These are phyloP conservation scores for Solanum medicagineum DNA, from an alignment of 257 asterid species.

Conservation along the genomic window DNA sequence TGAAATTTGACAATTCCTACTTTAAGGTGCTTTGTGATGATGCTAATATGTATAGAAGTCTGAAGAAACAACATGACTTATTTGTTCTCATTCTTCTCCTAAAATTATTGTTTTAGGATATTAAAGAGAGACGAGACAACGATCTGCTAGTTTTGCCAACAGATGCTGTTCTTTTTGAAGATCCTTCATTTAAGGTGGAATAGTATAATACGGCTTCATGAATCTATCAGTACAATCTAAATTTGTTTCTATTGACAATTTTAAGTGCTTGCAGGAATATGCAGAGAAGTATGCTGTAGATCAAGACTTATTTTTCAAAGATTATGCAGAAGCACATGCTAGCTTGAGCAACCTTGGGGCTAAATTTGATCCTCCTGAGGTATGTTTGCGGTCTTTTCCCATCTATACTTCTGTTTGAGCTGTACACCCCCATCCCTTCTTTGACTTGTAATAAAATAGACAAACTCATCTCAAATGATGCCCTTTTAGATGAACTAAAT, in stretches of 20 bases:
- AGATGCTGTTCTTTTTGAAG: slow-evolving; percentile 89
- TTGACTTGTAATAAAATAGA: not conserved
- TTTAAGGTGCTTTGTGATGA: slow-evolving; percentile 48
- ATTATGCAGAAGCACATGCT: slow-evolving; percentile 95
- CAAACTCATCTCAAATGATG: not conserved
- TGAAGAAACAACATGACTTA: not conserved
- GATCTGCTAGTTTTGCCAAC: slow-evolving; percentile 92
- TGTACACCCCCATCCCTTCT: not conserved
- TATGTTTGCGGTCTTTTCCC: slow-evolving; percentile 3
- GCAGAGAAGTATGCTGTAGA: slow-evolving; percentile 91
- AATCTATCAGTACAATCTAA: not conserved
- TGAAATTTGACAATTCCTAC: slow-evolving; percentile 89
- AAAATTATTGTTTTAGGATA: slow-evolving; percentile 41
- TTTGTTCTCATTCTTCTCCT: slow-evolving; percentile 2
- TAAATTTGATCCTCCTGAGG: slow-evolving; percentile 95
- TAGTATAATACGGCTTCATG: not conserved
- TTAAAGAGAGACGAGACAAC: slow-evolving; percentile 68
- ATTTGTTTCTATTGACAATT: not conserved
- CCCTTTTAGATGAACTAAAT: not conserved
- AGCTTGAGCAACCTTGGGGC: slow-evolving; percentile 94
- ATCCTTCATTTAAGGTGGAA: slow-evolving; percentile 87
- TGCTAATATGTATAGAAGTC: not conserved
- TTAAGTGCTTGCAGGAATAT: slow-evolving; percentile 35
- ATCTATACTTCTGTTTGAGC: not conserved
- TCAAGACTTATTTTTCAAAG: slow-evolving; percentile 79